These are phyloP conservation scores for Truncatella angustata DNA, from an alignment of 2,329 filamentous ascomycete species.

Conservation along the genomic window DNA sequence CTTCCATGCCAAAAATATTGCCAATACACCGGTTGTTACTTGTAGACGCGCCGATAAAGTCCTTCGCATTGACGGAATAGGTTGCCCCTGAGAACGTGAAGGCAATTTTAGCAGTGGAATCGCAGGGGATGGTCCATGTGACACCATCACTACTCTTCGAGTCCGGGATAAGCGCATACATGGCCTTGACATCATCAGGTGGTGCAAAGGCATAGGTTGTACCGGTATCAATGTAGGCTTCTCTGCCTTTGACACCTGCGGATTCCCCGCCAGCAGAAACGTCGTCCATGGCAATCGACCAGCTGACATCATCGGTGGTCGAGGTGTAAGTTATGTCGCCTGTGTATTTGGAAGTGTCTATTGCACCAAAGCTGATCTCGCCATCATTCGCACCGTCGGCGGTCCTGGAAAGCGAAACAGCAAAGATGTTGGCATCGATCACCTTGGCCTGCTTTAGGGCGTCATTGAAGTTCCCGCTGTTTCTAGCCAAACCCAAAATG, in stretches of 20 bases:
- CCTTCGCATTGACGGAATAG: conserved; percentile 66
- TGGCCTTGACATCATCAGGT: conserved; percentile 57
- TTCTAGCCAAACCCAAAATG: conserved; percentile 75
- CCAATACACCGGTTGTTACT: conserved; percentile 57
- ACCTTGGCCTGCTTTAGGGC: conserved; percentile 54
- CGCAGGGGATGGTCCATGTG: conserved; percentile 72
- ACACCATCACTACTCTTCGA: conserved; percentile 52
- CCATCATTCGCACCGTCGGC: conserved; percentile 67
- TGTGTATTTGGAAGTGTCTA: conserved; percentile 64
- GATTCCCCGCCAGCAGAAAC: conserved; percentile 59
- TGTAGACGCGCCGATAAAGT: conserved; percentile 61
- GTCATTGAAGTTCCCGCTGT: conserved; percentile 61
- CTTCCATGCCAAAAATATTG: conserved; percentile 71
- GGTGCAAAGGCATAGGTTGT: conserved; percentile 79
- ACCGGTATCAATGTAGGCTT: conserved; percentile 79
- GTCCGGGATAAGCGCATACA: conserved; percentile 68
- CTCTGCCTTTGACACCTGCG: conserved; percentile 52
- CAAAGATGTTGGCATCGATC: conserved; percentile 65
- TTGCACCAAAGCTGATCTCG: conserved; percentile 72
- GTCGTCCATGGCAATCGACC: conserved; percentile 71
- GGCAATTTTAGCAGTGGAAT: conserved; percentile 57
- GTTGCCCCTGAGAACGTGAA: conserved; percentile 67
- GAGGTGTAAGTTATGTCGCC: conserved; percentile 68
- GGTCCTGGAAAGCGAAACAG: conserved; percentile 67
- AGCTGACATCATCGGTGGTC: conserved; percentile 50